phyloP scores from a whole-genome alignment of 306 rosid species.

The Nissolia schottii region DNA sequence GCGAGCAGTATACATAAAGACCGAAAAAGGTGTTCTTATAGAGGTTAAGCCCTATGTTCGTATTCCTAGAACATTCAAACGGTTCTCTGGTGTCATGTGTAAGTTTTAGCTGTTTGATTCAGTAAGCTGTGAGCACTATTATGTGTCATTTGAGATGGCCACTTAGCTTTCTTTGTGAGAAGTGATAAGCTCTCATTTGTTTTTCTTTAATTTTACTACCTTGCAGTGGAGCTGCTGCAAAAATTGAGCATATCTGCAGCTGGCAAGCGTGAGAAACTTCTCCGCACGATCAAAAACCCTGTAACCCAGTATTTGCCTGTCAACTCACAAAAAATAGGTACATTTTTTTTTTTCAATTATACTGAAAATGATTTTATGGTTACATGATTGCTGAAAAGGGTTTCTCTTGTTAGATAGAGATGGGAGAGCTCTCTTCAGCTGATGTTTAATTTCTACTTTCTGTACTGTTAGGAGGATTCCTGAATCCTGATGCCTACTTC shows the following conservation, averaged over 20 bases:
- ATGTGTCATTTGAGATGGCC: not conserved
- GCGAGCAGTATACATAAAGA: constrained; percentile 68
- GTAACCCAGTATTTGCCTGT: constrained; percentile 72
- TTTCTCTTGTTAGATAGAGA: not conserved
- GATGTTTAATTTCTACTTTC: not conserved
- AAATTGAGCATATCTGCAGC: constrained; percentile 72
- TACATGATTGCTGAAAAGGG: not conserved
- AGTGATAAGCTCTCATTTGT: not conserved
- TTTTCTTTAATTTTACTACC: constrained; percentile 6
- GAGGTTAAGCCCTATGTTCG: constrained; percentile 82
- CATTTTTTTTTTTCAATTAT: constrained; percentile 6
- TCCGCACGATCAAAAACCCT: constrained; percentile 76
- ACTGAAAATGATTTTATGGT: not conserved
- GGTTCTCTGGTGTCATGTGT: constrained; percentile 84
- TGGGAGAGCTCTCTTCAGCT: not conserved
- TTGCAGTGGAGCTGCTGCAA: constrained; percentile 82
- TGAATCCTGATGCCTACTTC: not conserved
- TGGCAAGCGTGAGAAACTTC: constrained; percentile 68
- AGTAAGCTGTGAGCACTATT: not conserved
- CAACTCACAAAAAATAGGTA: constrained; percentile 68
- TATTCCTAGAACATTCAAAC: constrained; percentile 84
- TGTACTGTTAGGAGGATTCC: not conserved
- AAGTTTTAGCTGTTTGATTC: constrained; percentile 30
- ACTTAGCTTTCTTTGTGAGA: not conserved
- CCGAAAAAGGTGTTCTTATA: constrained; percentile 71